Conservation (phyloP, 108 stramenopile species). For the Pseudonitzschia multiseries region DNA sequence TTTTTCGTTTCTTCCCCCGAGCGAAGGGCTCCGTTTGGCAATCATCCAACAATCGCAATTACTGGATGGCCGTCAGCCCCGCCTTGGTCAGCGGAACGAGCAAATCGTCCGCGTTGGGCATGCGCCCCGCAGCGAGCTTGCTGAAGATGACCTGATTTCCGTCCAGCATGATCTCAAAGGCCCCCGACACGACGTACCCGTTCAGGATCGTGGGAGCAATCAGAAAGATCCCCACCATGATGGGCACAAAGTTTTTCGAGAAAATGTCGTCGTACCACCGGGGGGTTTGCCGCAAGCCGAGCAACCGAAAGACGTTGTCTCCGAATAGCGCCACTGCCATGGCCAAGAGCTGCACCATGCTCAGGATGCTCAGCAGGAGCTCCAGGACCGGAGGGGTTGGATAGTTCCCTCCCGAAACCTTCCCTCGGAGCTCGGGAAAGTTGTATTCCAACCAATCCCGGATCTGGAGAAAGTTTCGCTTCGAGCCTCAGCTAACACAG, state of each 20-base stretch:
- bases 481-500: slow-evolving; percentile 78
- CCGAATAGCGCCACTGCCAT: slow-evolving; percentile 57
- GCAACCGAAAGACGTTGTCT: slow-evolving; percentile 39
- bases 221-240: slow-evolving; percentile 53
- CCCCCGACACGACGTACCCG: slow-evolving; percentile 56
- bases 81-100: slow-evolving; percentile 35
- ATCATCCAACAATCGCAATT: background rate
- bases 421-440: slow-evolving; percentile 62
- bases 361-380: slow-evolving; percentile 37
- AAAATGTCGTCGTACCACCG: slow-evolving; percentile 35
- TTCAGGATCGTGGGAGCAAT: slow-evolving; percentile 58
- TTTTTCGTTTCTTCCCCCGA: too few species aligned
- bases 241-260: slow-evolving; percentile 53
- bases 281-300: slow-evolving; percentile 40
- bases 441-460: slow-evolving; percentile 59
- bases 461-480: slow-evolving; percentile 78
- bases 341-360: slow-evolving; percentile 45
- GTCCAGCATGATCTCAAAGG: slow-evolving; percentile 80
- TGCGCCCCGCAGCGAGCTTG: slow-evolving; percentile 55
- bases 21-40: too few species aligned
- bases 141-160: slow-evolving; percentile 49
- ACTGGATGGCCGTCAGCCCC: slow-evolving; percentile 26
- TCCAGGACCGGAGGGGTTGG: slow-evolving; percentile 57
- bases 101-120: slow-evolving; percentile 57
- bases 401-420: slow-evolving; percentile 66